phyloP scores from a whole-genome alignment of 2,329 filamentous ascomycete species.

The Purpureocillium takamizusanense region DNA sequence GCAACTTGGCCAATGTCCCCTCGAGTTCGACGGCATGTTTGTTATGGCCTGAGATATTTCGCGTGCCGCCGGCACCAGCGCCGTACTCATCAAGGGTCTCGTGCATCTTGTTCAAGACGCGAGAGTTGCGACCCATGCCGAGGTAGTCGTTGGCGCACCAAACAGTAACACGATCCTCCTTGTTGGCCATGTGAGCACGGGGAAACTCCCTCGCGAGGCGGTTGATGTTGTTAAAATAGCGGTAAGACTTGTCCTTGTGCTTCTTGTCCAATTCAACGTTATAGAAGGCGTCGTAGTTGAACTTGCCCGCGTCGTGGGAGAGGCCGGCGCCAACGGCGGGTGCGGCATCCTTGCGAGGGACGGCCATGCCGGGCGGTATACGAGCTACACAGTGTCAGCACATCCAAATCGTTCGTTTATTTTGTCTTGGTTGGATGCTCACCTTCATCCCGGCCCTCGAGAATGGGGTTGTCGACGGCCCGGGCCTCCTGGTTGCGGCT shows the following conservation, averaged over 20 bases:
- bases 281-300: constrained; percentile 91
- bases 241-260: constrained; percentile 98
- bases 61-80: constrained; percentile 86
- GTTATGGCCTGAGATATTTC: constrained; percentile 98
- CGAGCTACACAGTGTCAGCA: constrained; percentile 6
- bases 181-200: constrained; percentile 78
- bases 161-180: constrained; percentile 83
- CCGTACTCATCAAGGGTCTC: constrained; percentile 91
- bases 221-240: constrained; percentile 99
- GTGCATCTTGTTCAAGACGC: constrained; percentile 88
- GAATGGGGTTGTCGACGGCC: constrained; percentile 55
- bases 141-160: constrained; percentile 99
- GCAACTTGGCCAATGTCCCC: constrained; percentile 71
- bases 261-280: constrained; percentile 88
- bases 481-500: constrained; percentile 69
- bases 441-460: constrained; percentile 42
- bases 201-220: constrained; percentile 94
- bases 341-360: constrained; percentile 6
- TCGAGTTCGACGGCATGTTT: constrained; percentile 85
- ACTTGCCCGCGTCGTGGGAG: constrained; percentile 43
- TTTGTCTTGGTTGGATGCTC: constrained; percentile 12
- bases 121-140: constrained; percentile 87
- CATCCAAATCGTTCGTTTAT: neutral
- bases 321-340: constrained; percentile 10
- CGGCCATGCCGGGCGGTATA: constrained; percentile 12